Conservation (phyloP, 2,329 filamentous ascomycete species). For the Fusarium annulatum region DNA sequence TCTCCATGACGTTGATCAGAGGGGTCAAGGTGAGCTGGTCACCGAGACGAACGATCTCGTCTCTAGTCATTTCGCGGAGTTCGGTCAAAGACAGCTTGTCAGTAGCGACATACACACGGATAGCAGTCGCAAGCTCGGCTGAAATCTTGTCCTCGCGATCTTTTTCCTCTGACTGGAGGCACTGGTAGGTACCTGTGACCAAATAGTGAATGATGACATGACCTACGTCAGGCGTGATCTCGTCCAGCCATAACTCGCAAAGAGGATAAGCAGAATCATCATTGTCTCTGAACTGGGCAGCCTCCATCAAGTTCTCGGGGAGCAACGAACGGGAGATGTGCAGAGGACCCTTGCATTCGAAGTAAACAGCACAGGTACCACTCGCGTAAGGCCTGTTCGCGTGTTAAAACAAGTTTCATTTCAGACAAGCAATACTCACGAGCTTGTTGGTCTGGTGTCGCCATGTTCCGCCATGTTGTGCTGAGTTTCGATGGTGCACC, state of each 20-base stretch:
- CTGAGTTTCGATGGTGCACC: too few species aligned
- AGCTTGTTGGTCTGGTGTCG: background rate
- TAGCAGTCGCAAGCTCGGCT: background rate
- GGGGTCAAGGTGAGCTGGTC: background rate
- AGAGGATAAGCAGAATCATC: accelerated
- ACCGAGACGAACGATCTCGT: background rate
- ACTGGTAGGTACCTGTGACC: background rate
- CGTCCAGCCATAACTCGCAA: background rate
- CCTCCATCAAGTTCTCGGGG: background rate
- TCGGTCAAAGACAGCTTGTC: accelerated
- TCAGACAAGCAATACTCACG: background rate
- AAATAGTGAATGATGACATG: conserved; percentile 24
- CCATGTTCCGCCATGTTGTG: background rate
- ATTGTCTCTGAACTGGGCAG: accelerated
- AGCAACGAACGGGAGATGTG: background rate
- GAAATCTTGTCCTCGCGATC: background rate
- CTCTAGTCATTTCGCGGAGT: background rate
- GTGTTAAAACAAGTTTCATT: background rate
- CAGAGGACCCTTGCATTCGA: background rate
- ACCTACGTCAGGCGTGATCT: background rate
- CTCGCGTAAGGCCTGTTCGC: background rate
- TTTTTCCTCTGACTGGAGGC: background rate
- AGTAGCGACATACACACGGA: background rate
- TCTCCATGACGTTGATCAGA: background rate
- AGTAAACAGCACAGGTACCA: background rate